Conservation (phyloP, 139 green algal genomes). For the Marvania coccoides region DNA sequence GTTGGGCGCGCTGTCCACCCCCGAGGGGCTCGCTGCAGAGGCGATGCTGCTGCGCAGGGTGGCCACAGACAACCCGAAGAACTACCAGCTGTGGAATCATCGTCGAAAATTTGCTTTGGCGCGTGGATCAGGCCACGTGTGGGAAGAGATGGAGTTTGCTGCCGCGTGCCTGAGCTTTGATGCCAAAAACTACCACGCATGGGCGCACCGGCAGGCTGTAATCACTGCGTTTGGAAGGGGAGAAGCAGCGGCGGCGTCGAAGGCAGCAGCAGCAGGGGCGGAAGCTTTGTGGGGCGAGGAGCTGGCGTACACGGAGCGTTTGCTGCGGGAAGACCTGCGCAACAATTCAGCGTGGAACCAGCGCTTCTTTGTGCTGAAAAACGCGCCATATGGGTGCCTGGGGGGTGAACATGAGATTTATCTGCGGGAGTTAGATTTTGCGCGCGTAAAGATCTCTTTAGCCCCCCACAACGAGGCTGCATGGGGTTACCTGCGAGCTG, state of each 20-base stretch:
- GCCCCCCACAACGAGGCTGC: slow-evolving; percentile 54
- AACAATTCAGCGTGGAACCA: slow-evolving; percentile 92
- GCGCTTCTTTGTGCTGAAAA: slow-evolving; percentile 52
- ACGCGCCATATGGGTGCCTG: not conserved
- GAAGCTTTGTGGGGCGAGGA: slow-evolving; percentile 40
- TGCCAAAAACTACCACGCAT: slow-evolving; percentile 88
- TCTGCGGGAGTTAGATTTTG: slow-evolving; percentile 41
- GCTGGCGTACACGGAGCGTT: slow-evolving; percentile 34
- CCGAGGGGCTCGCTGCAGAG: slow-evolving; percentile 17
- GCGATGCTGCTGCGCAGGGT: slow-evolving; percentile 21
- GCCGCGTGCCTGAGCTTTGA: slow-evolving; percentile 49
- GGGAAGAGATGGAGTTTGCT: slow-evolving; percentile 44
- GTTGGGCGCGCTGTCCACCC: not conserved
- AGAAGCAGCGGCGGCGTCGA: not conserved
- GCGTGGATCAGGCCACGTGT: slow-evolving; percentile 9
- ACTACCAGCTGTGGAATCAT: slow-evolving; percentile 94
- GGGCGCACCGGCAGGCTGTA: slow-evolving; percentile 69
- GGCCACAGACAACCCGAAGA: slow-evolving; percentile 57
- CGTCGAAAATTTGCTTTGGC: slow-evolving; percentile 43
- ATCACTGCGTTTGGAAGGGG: not conserved
- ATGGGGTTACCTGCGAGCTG: slow-evolving; percentile 62
- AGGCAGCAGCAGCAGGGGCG: not conserved
- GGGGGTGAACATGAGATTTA: not conserved
- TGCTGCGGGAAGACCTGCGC: slow-evolving; percentile 57
- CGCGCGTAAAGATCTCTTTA: slow-evolving; percentile 13